Evolutionary conservation across 345 rosid species (phyloP).

Genomic region (Eucalyptus paniculata): DNA sequence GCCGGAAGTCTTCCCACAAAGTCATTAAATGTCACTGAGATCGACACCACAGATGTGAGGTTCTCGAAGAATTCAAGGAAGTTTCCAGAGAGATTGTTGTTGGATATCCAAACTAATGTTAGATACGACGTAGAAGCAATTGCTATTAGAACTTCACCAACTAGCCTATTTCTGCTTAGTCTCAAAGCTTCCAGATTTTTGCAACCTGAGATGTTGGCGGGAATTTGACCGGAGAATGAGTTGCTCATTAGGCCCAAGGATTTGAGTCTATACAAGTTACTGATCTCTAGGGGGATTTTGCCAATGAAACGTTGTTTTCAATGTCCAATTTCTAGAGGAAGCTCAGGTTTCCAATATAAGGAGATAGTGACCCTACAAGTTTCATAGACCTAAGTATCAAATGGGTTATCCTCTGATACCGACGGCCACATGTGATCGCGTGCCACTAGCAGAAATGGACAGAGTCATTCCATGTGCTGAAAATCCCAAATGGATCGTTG

Average conservation of each 20-base stretch:
- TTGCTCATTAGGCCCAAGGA: background rate
- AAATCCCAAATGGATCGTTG: background rate
- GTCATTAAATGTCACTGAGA: background rate
- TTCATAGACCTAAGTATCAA: background rate
- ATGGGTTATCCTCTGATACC: background rate
- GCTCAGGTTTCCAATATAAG: background rate
- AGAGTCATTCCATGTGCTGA: background rate
- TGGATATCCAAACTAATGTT: too few relatives aligned
- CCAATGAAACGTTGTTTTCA: background rate
- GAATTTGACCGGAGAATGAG: background rate
- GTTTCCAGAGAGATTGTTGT: background rate
- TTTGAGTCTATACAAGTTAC: background rate
- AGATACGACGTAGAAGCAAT: too few relatives aligned
- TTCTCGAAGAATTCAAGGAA: background rate
- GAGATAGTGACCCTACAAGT: background rate
- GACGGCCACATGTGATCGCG: background rate
- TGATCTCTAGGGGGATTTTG: background rate
- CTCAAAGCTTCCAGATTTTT: too few relatives aligned
- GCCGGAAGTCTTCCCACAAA: background rate
- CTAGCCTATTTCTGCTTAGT: rapidly evolving
- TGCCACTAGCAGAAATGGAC: background rate
- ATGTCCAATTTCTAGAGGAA: background rate
- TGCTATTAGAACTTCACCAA: too few relatives aligned
- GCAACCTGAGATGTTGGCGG: too few relatives aligned
- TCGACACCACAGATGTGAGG: background rate